A percentile compares a stretch with the other conserved stretches of the same genome.
Conservation (phyloP, 352 stramenopile genomes). For the Globisporangium polare region DNA sequence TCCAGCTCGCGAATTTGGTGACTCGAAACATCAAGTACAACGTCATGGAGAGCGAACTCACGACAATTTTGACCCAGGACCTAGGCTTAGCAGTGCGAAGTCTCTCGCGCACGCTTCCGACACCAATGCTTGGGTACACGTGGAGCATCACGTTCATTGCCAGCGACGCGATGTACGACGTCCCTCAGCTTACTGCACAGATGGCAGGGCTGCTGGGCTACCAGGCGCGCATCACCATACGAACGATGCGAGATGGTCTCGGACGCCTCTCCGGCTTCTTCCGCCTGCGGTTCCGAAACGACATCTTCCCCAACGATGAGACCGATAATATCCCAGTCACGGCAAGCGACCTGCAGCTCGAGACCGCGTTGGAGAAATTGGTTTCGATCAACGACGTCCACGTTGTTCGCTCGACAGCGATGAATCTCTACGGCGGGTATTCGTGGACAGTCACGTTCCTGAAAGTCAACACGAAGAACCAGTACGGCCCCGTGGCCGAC, state of each 20-base stretch:
- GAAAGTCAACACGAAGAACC: constrained; percentile 70
- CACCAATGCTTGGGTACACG: constrained; percentile 42
- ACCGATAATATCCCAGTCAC: constrained; percentile 61
- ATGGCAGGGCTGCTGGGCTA: constrained; percentile 54
- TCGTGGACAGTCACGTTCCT: constrained; percentile 85
- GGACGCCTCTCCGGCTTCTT: constrained; percentile 69
- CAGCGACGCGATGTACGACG: constrained; percentile 60
- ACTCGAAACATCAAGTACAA: constrained; percentile 72
- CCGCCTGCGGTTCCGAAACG: constrained; percentile 59
- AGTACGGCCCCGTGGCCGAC: constrained; percentile 66
- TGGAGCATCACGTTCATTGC: constrained; percentile 79
- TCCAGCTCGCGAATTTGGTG: constrained; percentile 49
- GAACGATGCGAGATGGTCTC: constrained; percentile 52
- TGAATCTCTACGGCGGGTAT: constrained; percentile 75
- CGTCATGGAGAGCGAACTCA: constrained; percentile 47
- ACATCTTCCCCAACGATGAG: constrained; percentile 72
- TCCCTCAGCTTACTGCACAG: constrained; percentile 46
- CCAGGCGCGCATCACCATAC: constrained; percentile 39
- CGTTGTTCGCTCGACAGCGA: constrained; percentile 54
- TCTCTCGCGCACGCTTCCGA: constrained; percentile 39
- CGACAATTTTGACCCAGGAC: constrained; percentile 58
- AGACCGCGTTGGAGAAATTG: constrained; percentile 65
- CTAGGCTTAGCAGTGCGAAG: constrained; percentile 51
- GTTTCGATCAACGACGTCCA: constrained; percentile 61
- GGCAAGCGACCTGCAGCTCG: constrained; percentile 48